Percentiles rank a stretch among this genome's conserved stretches.
phyloP scores from a whole-genome alignment of 768 basidiomycete genomes.

The Amyloporia xantha region DNA sequence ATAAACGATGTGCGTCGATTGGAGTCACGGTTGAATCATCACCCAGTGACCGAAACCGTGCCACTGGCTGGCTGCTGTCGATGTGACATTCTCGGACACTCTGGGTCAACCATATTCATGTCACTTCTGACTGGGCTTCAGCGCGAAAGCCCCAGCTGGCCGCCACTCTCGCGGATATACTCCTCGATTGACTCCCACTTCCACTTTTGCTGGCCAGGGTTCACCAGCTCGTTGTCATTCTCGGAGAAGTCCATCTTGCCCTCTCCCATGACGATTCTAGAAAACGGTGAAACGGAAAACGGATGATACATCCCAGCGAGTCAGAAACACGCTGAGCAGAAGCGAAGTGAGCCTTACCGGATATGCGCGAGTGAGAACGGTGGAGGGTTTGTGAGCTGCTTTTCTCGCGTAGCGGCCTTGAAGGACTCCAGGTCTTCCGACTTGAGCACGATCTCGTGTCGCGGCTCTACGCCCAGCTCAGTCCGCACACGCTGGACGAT shows the following conservation, averaged over 20 bases:
- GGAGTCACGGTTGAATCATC: too few relatives aligned
- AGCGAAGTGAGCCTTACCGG: slow-evolving; percentile 3
- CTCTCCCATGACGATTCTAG: slow-evolving; percentile 15
- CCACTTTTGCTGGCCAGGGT: slow-evolving; percentile 17
- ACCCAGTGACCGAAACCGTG: too few relatives aligned
- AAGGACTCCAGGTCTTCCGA: slow-evolving; percentile 9
- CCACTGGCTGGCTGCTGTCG: too few relatives aligned
- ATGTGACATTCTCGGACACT: too few relatives aligned
- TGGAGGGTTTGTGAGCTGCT: slow-evolving; percentile 1
- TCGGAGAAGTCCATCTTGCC: slow-evolving; percentile 14
- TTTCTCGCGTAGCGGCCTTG: slow-evolving; percentile 8
- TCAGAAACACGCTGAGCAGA: too few relatives aligned
- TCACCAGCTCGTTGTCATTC: slow-evolving; percentile 20
- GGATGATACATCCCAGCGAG: too few relatives aligned
- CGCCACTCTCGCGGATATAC: slow-evolving; percentile 4
- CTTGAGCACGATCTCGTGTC: slow-evolving; percentile 9
- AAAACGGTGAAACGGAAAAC: not conserved
- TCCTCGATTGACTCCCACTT: slow-evolving; percentile 20
- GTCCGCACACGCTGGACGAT: slow-evolving; percentile 2
- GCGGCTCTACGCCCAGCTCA: slow-evolving; percentile 1
- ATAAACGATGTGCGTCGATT: too few relatives aligned
- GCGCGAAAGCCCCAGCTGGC: too few relatives aligned
- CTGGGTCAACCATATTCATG: too few relatives aligned
- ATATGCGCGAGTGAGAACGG: slow-evolving; percentile 2
- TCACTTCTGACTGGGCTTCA: too few relatives aligned